Evolutionary conservation across 2,329 filamentous ascomycete species (phyloP), one percentile per base, ranked within the genome.

Genomic region (Thelonectria discophora): DNA sequence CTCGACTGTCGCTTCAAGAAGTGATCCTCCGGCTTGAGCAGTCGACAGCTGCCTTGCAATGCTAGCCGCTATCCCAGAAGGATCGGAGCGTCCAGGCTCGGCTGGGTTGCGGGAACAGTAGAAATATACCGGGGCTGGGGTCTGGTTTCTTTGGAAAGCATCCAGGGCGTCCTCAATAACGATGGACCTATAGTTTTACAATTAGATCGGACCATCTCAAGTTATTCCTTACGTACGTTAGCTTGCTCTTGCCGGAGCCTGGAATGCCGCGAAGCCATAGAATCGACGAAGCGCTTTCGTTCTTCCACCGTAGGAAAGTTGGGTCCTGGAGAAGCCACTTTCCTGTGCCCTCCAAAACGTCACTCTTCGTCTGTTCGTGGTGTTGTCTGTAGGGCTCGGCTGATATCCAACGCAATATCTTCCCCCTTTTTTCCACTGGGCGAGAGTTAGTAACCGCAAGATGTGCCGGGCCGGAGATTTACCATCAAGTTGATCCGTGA

Each of bases 91-190:
- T 12, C 20, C 53, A 42, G 34, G 53, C 32, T 42, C 32, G 18
- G 53, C 53, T 18, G 53, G 32, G 27, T 56, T 56, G 9, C 53
- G 43, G 32, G 53, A 56, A 49, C 53, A 56, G 53, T 56, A 56
- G 45, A 56, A 56, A 40, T 48, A 56, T 5, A 43, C 53, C 13
- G 53, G 53, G 12, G 43, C 43, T 27, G 53, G 53, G 3, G 43
- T 15, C 32, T 50, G 34, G 32, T 50, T 50, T 20, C 7, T 20
- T 34, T 21, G 13, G 37, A 49, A 50, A 15, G 45, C 45, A 8
- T 21, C 8, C 21, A 9, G 13, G 21, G 37, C 54, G 17, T 49
- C 34, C 21, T 50, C 46, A 21, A 57, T 21, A 49, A 57, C 46
- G 13, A 50, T 20, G 13, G 46, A 50, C 17, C 54, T 57, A 17